phyloP scores from a whole-genome alignment of 495 filamentous ascomycete species.

The Platismatia glauca region DNA sequence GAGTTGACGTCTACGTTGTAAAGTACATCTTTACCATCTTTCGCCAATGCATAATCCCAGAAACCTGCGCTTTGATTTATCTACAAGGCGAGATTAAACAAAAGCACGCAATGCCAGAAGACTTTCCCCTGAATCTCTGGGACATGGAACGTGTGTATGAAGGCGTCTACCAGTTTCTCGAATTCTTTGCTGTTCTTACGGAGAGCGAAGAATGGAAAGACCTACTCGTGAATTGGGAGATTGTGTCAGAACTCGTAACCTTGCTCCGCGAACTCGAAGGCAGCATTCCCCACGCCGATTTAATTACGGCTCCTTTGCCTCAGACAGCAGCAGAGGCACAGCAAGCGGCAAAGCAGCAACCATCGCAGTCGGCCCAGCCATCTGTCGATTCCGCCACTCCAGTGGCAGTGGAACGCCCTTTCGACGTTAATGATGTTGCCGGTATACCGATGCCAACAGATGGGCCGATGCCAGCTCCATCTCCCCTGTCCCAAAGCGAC shows the following conservation, averaged over 20 bases:
- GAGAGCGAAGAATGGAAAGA: constrained; percentile 60
- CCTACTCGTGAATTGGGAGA: constrained; percentile 81
- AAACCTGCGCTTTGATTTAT: constrained; percentile 85
- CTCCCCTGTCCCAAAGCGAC: constrained; percentile 28
- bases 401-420: constrained; percentile 49
- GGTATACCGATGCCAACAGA: constrained; percentile 24
- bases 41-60: constrained; percentile 81
- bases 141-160: constrained; percentile 91
- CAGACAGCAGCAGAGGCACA: constrained; percentile 25
- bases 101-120: constrained; percentile 55
- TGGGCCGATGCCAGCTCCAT: constrained; percentile 23
- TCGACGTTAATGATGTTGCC: constrained; percentile 33
- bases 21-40: constrained; percentile 88
- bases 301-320: constrained; percentile 28
- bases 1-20: constrained; percentile 61
- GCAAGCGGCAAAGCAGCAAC: constrained; percentile 24
- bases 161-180: constrained; percentile 83
- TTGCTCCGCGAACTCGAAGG: constrained; percentile 78
- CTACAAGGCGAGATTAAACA: constrained; percentile 80
- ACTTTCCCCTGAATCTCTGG: constrained; percentile 92
- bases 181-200: constrained; percentile 86
- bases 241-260: constrained; percentile 72
- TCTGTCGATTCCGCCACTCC: constrained; percentile 27
- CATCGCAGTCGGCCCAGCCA: not conserved
- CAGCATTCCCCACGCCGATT: constrained; percentile 66